These are phyloP conservation scores for Zizania latifolia DNA, from an alignment of 176 grass and related monocot genomes.

Conservation along the genomic window DNA sequence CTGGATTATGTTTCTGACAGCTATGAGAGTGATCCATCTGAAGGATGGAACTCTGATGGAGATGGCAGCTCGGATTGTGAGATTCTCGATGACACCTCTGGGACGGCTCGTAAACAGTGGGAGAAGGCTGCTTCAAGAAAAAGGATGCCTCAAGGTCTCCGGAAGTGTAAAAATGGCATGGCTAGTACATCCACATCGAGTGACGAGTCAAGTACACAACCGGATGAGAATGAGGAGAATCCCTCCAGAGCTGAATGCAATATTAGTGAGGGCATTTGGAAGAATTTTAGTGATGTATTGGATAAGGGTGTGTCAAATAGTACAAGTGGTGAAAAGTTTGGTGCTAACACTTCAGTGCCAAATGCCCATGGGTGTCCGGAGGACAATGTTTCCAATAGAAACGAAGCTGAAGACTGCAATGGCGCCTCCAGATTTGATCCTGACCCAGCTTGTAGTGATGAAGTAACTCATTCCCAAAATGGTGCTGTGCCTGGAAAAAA, in stretches of 20 bases:
- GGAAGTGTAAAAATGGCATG: slow-evolving; percentile 5
- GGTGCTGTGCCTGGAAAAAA: slow-evolving; percentile 1
- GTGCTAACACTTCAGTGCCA: background rate
- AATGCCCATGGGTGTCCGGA: slow-evolving; percentile 12
- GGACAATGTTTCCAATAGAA: slow-evolving; percentile 12
- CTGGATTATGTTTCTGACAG: slow-evolving; percentile 41
- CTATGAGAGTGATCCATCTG: slow-evolving; percentile 35
- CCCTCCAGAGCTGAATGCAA: background rate
- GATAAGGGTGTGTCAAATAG: slow-evolving; percentile 3
- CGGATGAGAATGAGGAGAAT: background rate
- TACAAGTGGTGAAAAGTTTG: slow-evolving; percentile 12
- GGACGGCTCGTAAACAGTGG: slow-evolving; percentile 54
- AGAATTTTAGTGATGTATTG: slow-evolving; percentile 7
- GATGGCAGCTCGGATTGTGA: slow-evolving; percentile 65
- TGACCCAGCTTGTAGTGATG: background rate
- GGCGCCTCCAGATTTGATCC: background rate
- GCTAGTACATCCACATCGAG: slow-evolving; percentile 33
- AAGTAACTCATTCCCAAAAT: background rate
- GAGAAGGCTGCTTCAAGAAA: slow-evolving; percentile 70
- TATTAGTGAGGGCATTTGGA: slow-evolving; percentile 8
- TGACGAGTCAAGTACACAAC: slow-evolving; percentile 22
- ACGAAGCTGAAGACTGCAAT: background rate
- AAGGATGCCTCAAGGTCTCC: slow-evolving; percentile 14
- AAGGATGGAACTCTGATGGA: slow-evolving; percentile 4
- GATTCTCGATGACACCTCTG: slow-evolving; percentile 54